Percentiles rank a stretch among this genome's conserved stretches.
phyloP scores from a whole-genome alignment of 768 basidiomycete genomes.

The Mycena belliarum region DNA sequence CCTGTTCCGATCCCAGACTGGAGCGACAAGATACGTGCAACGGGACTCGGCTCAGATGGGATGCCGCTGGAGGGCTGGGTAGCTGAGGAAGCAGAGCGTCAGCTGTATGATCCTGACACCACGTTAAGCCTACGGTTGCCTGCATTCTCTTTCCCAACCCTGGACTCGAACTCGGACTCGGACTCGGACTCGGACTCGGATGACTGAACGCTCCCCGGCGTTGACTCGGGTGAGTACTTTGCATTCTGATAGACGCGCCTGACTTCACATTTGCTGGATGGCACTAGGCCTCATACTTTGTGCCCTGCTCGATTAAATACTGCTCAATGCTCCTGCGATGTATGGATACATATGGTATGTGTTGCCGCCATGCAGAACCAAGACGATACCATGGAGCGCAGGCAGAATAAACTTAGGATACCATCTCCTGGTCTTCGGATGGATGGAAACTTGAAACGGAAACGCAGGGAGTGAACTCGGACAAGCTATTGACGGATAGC shows the following conservation, averaged over 20 bases:
- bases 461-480: too few relatives aligned
- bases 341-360: too few relatives aligned
- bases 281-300: background rate
- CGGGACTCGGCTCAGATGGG: background rate
- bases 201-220: background rate
- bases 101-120: background rate
- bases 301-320: background rate
- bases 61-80: background rate
- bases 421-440: too few relatives aligned
- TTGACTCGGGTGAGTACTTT: too few relatives aligned
- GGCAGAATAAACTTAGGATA: too few relatives aligned
- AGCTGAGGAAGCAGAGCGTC: background rate
- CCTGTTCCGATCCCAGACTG: background rate
- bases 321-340: background rate
- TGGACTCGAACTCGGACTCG: too few relatives aligned
- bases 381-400: too few relatives aligned
- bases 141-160: background rate
- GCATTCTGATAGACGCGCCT: background rate
- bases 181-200: background rate
- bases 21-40: background rate
- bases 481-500: background rate
- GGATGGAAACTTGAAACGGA: too few relatives aligned
- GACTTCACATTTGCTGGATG: background rate
- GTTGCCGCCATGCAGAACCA: too few relatives aligned
- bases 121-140: background rate